Percentiles rank a stretch among this genome's conserved stretches.
phyloP scores from a whole-genome alignment of 495 filamentous ascomycete genomes.

The Penicillium canariense region DNA sequence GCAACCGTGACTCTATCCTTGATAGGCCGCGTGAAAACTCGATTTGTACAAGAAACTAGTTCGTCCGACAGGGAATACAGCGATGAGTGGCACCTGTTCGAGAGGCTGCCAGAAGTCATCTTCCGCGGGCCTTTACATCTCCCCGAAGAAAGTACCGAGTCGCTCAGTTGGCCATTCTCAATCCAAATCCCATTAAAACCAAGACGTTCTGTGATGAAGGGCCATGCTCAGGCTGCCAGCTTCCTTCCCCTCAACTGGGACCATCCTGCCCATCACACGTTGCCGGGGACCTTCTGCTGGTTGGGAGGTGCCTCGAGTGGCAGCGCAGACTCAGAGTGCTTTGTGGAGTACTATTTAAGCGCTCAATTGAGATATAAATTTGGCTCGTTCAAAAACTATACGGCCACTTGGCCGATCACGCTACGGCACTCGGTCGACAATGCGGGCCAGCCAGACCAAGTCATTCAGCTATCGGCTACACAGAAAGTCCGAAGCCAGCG shows the following conservation, averaged over 20 bases:
- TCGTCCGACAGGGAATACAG: neutral
- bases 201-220: neutral
- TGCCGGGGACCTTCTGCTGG: conserved; percentile 1
- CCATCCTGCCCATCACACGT: neutral
- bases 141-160: neutral
- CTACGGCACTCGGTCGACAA: neutral
- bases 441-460: neutral
- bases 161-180: conserved; percentile 5
- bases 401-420: conserved; percentile 8
- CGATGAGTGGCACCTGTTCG: neutral
- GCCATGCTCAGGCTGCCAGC: neutral
- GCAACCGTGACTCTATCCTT: neutral
- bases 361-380: conserved; percentile 4
- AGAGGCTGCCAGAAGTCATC: neutral
- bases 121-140: conserved; percentile 2
- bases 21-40: conserved; percentile 4
- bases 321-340: neutral
- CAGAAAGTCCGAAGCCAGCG: conserved; percentile 9
- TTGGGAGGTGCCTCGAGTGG: neutral
- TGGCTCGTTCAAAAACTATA: neutral
- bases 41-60: neutral
- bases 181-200: neutral
- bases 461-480: neutral
- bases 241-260: neutral
- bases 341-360: conserved; percentile 12